Percentiles rank a stretch among this genome's conserved stretches.
Conservation (phyloP, 495 filamentous ascomycete genomes). For the Wilcoxina mikolae region DNA sequence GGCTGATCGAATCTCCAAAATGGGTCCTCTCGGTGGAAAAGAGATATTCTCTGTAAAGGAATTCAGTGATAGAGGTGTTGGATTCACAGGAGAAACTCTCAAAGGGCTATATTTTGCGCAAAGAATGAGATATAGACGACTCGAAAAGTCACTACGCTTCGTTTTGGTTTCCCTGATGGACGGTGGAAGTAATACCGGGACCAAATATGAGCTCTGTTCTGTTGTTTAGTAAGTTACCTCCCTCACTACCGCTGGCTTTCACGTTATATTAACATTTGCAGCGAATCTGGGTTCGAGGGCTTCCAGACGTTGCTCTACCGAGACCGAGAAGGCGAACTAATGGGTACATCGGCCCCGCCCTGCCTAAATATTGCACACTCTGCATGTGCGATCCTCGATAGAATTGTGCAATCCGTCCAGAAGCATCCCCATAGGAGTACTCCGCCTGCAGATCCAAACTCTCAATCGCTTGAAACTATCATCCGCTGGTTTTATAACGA, state of each 20-base stretch:
- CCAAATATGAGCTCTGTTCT: slow-evolving; percentile 12
- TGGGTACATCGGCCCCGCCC: slow-evolving; percentile 3
- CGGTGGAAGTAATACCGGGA: background rate
- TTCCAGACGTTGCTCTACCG: slow-evolving; percentile 12
- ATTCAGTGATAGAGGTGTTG: background rate
- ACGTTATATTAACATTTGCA: background rate
- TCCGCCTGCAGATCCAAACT: background rate
- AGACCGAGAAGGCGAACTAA: slow-evolving; percentile 7
- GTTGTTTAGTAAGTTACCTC: slow-evolving; percentile 10
- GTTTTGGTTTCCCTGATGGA: background rate
- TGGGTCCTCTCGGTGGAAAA: background rate
- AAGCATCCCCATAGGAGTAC: background rate
- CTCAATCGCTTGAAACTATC: background rate
- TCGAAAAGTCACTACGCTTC: background rate
- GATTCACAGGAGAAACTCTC: background rate
- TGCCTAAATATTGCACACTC: slow-evolving; percentile 4
- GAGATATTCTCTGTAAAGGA: background rate
- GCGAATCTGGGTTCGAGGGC: slow-evolving; percentile 16
- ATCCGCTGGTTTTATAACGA: background rate
- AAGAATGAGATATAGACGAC: background rate
- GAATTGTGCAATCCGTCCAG: background rate
- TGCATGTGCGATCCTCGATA: slow-evolving; percentile 5
- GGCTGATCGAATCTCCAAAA: background rate
- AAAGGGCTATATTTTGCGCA: background rate
- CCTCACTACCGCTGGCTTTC: background rate